A percentile compares a stretch with the other conserved stretches of the same genome.
Evolutionary conservation across 78 protist species (phyloP).

Genomic region (Capsaspora owczarzaki): DNA sequence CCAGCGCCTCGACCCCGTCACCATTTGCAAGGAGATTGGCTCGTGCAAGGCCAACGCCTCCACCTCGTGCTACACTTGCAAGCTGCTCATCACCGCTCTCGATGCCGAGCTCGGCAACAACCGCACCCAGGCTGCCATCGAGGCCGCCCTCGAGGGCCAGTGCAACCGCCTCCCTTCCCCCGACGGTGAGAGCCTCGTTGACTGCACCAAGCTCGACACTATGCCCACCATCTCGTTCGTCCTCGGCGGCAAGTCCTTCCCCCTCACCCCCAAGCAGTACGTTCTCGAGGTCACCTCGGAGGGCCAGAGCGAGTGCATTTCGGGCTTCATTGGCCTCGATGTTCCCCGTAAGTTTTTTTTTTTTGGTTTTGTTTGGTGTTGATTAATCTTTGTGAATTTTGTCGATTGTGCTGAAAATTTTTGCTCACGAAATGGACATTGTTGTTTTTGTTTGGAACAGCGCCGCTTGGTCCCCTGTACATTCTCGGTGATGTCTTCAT

Average conservation of each 20-base stretch:
- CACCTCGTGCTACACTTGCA: not conserved
- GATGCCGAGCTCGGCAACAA: not conserved
- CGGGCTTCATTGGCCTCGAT: slow-evolving; percentile 86
- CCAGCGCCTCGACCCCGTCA: not conserved
- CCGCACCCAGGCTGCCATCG: not conserved
- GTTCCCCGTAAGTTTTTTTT: too few species aligned
- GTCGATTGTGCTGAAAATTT: too few species aligned
- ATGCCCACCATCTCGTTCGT: slow-evolving; percentile 65
- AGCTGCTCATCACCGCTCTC: not conserved
- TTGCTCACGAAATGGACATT: too few species aligned
- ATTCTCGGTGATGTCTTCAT: slow-evolving; percentile 96
- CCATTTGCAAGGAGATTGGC: not conserved
- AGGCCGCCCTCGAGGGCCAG: not conserved
- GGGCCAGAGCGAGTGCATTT: slow-evolving; percentile 76
- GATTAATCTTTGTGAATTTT: too few species aligned
- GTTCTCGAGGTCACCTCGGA: slow-evolving; percentile 59
- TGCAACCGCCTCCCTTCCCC: not conserved
- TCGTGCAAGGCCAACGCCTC: not conserved
- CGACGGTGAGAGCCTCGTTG: slow-evolving; percentile 1
- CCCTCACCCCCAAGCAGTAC: slow-evolving; percentile 71
- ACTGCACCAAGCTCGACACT: slow-evolving; percentile 50
- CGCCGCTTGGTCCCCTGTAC: slow-evolving; percentile 49
- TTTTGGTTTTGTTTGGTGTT: too few species aligned
- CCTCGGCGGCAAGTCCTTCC: slow-evolving; percentile 59
- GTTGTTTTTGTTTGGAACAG: too few species aligned